These are phyloP conservation scores for Kandelia obovata DNA, from an alignment of 345 rosid genomes.

Conservation along the genomic window DNA sequence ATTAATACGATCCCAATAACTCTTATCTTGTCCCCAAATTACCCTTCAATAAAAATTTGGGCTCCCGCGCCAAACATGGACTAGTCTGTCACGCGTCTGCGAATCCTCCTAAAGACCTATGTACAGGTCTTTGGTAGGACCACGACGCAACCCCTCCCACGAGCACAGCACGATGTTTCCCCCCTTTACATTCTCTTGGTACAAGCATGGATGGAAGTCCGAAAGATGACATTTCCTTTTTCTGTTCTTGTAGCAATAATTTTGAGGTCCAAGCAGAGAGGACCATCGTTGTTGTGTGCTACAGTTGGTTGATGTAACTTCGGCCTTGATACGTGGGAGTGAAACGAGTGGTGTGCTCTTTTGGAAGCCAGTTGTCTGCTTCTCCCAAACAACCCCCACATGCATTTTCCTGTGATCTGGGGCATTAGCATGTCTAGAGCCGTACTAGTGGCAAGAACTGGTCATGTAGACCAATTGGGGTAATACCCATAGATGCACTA, in stretches of 20 bases:
- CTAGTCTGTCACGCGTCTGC: not conserved
- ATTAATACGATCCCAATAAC: too few relatives aligned
- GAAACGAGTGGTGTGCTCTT: not conserved
- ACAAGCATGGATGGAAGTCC: not conserved
- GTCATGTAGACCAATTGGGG: not conserved
- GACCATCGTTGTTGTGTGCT: not conserved
- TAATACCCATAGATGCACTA: too few relatives aligned
- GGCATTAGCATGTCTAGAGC: not conserved
- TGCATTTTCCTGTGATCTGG: slow-evolving; percentile 4
- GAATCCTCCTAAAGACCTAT: not conserved
- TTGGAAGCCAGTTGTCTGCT: not conserved
- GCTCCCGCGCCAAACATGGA: not conserved
- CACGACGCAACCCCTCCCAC: not conserved
- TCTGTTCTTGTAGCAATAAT: not conserved
- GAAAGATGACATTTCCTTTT: not conserved
- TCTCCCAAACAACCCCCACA: not conserved
- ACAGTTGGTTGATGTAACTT: not conserved
- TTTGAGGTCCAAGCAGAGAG: not conserved
- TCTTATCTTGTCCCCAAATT: too few relatives aligned
- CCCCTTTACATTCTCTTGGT: not conserved
- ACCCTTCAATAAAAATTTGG: not conserved
- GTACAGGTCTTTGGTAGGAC: not conserved
- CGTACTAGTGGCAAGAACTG: not conserved
- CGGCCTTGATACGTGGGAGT: not conserved
- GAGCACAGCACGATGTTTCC: not conserved